Conservation (phyloP, 768 basidiomycete genomes). For the Auricularia cornea region DNA sequence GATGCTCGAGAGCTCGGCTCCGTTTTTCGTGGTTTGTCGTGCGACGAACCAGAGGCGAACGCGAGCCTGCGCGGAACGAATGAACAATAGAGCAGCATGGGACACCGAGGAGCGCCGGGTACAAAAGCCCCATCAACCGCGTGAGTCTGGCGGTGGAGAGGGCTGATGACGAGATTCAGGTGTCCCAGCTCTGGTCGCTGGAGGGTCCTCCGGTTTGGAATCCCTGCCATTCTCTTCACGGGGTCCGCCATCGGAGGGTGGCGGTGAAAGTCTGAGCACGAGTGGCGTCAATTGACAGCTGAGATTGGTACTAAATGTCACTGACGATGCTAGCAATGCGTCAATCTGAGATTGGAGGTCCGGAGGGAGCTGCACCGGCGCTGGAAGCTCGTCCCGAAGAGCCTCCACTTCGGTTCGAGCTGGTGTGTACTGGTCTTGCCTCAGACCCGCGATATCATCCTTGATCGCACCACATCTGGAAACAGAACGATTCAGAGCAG, state of each 20-base stretch:
- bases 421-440: not conserved
- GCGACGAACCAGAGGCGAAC: too few relatives aligned
- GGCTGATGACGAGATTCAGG: too few relatives aligned
- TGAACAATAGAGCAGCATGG: too few relatives aligned
- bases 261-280: not conserved
- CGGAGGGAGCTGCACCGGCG: not conserved
- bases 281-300: not conserved
- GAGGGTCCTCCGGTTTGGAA: not conserved
- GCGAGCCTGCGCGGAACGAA: too few relatives aligned
- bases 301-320: not conserved
- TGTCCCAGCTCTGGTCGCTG: too few relatives aligned
- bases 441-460: not conserved
- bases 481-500: not conserved
- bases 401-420: not conserved
- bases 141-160: too few relatives aligned
- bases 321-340: not conserved
- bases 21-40: too few relatives aligned
- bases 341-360: not conserved
- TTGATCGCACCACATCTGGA: not conserved
- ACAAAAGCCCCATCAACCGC: too few relatives aligned
- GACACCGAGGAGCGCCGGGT: too few relatives aligned
- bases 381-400: not conserved
- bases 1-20: too few relatives aligned
- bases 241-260: not conserved
- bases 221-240: not conserved